A percentile compares a stretch with the other conserved stretches of the same genome.
phyloP scores from a whole-genome alignment of 768 basidiomycete genomes.

The Hypsizygus marmoreus region DNA sequence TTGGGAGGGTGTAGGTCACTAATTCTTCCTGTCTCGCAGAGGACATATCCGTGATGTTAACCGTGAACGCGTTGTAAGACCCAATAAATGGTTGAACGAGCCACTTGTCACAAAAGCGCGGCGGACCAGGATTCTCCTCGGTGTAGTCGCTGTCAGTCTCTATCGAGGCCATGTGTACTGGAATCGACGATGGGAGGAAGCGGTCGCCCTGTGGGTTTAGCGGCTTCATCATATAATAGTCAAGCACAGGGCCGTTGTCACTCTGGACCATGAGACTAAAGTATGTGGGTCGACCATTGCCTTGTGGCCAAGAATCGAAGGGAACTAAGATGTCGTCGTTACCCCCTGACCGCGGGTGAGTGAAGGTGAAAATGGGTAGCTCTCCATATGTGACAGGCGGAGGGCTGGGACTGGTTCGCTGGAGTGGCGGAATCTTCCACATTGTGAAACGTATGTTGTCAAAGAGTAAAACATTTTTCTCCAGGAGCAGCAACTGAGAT shows the following conservation, averaged over 20 bases:
- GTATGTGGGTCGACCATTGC: not conserved
- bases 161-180: too few relatives aligned
- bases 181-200: too few relatives aligned
- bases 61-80: not conserved
- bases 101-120: not conserved
- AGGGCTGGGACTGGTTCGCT: too few relatives aligned
- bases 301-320: not conserved
- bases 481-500: too few relatives aligned
- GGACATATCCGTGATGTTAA: not conserved
- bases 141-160: too few relatives aligned
- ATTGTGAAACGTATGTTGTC: too few relatives aligned
- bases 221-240: not conserved
- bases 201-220: not conserved
- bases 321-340: not conserved
- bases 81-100: not conserved
- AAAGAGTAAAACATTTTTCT: too few relatives aligned
- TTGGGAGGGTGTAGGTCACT: not conserved
- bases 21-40: not conserved
- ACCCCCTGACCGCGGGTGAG: too few relatives aligned
- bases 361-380: too few relatives aligned
- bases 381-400: too few relatives aligned
- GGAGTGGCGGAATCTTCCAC: too few relatives aligned
- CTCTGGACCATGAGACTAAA: not conserved
- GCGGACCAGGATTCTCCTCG: not conserved
- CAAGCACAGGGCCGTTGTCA: not conserved